These are phyloP conservation scores for Pulveroboletus sp. DNA, from an alignment of 768 basidiomycete genomes.

Conservation along the genomic window DNA sequence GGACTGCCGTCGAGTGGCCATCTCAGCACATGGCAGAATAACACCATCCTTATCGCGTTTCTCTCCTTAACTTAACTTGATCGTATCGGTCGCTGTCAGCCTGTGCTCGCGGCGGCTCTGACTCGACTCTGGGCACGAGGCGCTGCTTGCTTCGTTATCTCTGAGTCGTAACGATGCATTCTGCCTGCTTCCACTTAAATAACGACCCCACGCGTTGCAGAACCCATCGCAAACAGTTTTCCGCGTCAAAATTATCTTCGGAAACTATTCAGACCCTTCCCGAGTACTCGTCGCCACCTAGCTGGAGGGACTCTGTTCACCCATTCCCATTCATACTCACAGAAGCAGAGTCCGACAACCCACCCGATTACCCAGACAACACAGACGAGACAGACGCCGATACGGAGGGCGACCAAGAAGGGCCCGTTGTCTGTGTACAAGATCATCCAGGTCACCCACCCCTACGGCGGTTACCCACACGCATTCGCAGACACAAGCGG, in stretches of 20 bases:
- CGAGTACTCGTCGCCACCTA: conserved; percentile 48
- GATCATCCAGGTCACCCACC: conserved; percentile 29
- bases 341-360: conserved; percentile 47
- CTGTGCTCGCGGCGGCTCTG: conserved; percentile 11
- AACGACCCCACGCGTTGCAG: conserved; percentile 22
- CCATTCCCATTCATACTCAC: conserved; percentile 21
- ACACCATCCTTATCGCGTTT: neutral
- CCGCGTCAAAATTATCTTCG: conserved; percentile 55
- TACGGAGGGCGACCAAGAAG: conserved; percentile 39
- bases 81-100: conserved; percentile 1
- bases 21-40: neutral
- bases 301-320: conserved; percentile 14
- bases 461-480: conserved; percentile 28
- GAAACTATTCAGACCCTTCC: conserved; percentile 65
- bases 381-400: conserved; percentile 75
- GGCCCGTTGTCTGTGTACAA: conserved; percentile 18
- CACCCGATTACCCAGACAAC: conserved; percentile 74
- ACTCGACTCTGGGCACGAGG: conserved; percentile 1
- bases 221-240: conserved; percentile 53
- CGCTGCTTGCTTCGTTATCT: neutral
- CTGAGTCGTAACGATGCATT: conserved; percentile 11
- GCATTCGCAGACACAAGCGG: conserved; percentile 27
- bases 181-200: conserved; percentile 12
- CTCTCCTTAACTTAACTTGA: conserved; percentile 6
- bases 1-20: neutral